Base-by-base conservation (phyloP, 306 rosid genomes). In the Castanopsis chinensis region DNA sequence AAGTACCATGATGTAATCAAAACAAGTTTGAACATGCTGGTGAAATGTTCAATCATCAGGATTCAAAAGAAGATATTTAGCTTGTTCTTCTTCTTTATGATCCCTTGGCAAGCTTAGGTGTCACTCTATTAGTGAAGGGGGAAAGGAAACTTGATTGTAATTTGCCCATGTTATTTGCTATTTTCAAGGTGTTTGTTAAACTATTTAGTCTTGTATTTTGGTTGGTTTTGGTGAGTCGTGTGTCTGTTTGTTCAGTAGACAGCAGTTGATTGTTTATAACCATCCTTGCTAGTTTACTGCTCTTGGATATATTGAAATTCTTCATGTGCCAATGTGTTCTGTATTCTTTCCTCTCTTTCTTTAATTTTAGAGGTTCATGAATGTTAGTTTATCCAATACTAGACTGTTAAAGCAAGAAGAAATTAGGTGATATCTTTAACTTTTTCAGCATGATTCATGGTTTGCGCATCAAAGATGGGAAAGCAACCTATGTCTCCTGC, bases 401-500 rank as follows among this genome's bases (percentile, higher is more conserved):
- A 67, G 19, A 17, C 71, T 56, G 64, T 73, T 63, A 54, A 37
- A 37, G 78, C 71, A 49, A 37, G 37, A 74, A 14, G 55, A 60
- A 33, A 75, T 77, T 72, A 64, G 71, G 51, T 70, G 76, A 71
- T 64, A 25, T 72, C 52, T 43, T 77, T 71, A 64, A 55, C 43
- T 67, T 80, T 86, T 86, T 84, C 88, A 95, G 98, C 89, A 95
- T 92, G 98, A 85, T 92, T 75, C 99, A 92, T 83, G 98, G 99
- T 76, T 60, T 95, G 87, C 97, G 92, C 59, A 91, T 95, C 90
- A 95, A 92, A 87, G 94, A 95, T 84, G 99, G 99, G 72, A 95
- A 90, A 84, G 98, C 97, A 41, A 55, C 92, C 41, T 95, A 91
- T 82, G 97, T 90, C 70, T 92, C 99, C 64, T 93, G 97, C 32